phyloP scores from a whole-genome alignment of 805 yeast genomes.

The Myxozyma melibiosi region DNA sequence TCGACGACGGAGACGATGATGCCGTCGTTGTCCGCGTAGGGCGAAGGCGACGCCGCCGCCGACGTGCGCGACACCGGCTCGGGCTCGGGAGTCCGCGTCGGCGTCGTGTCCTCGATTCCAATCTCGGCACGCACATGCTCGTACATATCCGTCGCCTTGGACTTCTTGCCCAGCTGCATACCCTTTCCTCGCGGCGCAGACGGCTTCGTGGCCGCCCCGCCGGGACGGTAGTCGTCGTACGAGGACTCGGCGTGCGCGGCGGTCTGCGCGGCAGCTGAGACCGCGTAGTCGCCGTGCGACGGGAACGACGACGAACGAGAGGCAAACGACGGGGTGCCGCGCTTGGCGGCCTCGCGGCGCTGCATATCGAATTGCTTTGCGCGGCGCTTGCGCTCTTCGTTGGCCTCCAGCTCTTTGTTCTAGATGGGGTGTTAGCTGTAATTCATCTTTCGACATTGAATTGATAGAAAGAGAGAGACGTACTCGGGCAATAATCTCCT shows the following conservation, averaged over 20 bases:
- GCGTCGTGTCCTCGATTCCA: slow-evolving; percentile 36
- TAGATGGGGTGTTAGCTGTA: slow-evolving; percentile 43
- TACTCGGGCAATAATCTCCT: slow-evolving; percentile 76
- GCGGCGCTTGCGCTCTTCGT: slow-evolving; percentile 93
- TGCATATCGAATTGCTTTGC: slow-evolving; percentile 75
- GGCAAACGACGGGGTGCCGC: slow-evolving; percentile 31
- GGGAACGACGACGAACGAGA: slow-evolving; percentile 24
- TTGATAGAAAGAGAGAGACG: neutral
- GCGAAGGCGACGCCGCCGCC: slow-evolving; percentile 16
- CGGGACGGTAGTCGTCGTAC: slow-evolving; percentile 24
- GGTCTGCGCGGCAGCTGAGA: slow-evolving; percentile 18
- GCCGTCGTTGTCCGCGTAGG: slow-evolving; percentile 59
- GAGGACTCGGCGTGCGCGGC: slow-evolving; percentile 22
- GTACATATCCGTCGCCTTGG: slow-evolving; percentile 40
- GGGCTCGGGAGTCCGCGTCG: slow-evolving; percentile 34
- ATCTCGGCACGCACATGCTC: slow-evolving; percentile 41
- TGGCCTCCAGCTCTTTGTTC: slow-evolving; percentile 95
- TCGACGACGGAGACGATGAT: slow-evolving; percentile 77
- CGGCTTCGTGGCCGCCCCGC: slow-evolving; percentile 14
- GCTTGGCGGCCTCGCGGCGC: slow-evolving; percentile 51
- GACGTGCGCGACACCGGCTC: slow-evolving; percentile 36
- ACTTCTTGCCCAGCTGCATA: slow-evolving; percentile 71
- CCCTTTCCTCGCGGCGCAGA: slow-evolving; percentile 61
- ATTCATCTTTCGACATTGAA: too few species aligned
- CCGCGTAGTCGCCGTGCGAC: slow-evolving; percentile 23